Base-by-base conservation (phyloP, 495 filamentous ascomycete genomes). In the Hypomontagnella monticulosa region DNA sequence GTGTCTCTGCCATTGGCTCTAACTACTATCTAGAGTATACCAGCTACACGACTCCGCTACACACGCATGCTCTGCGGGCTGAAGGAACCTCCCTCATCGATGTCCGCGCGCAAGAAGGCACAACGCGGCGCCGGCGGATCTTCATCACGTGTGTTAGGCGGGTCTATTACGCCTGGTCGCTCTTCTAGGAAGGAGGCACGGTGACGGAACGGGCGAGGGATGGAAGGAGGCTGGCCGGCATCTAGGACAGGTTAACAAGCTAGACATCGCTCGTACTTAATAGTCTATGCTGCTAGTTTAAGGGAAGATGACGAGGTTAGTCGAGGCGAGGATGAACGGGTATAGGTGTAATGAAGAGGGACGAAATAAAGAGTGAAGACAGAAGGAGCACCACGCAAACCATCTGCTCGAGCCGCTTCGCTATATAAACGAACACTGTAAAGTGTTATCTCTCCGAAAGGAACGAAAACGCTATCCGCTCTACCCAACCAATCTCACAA, bases 61-160 rank as follows among this genome's bases (percentile, higher is more conserved):
- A 82, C 73, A 41, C 74, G 75, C 54, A 76, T 84, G 53, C 72
- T 85, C 16, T 82, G 79, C 66, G 82, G 81, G 10, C 80, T 76
- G 67, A 66, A 78, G 30, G 74, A 81, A 18, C 61, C 68, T 7
- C 32, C 56, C 8, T 14, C 34, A 9, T 41, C 62, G 12, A 11
- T 14, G 9, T n/a, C 62, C 19, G n/a, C 43, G 18, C 63, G 63
- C 14, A 63, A 50, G 53, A 69, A 69, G 44, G 16, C 53, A 8
- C n/a, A 43, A 14, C 65, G 48, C 33, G 10, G 38, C 49, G 53
- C 38, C 16, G 50, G 47, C 34, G 23, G 32, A 4, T 18, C 38
- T 1, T 40, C 53, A 1, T 64, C 61, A 11, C 61, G 53, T 30
- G 40, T 48, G 8, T 11, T 53, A 4, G 32, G 61, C 36, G 62